Conservation (phyloP, 345 rosid genomes). For the Bruguiera sexangula region DNA sequence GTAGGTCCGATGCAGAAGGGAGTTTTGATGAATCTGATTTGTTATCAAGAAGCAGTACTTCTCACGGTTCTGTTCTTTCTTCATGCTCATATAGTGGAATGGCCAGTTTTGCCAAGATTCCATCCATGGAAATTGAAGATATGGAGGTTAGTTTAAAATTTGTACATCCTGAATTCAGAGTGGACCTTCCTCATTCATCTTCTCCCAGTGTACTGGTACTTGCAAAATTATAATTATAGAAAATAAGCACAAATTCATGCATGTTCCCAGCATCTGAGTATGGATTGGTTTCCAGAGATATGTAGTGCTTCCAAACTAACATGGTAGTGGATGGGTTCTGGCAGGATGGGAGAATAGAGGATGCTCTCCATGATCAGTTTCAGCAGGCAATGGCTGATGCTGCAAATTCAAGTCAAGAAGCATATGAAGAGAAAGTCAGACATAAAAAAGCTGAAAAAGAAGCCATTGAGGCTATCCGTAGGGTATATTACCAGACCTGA, state of each 20-base stretch:
- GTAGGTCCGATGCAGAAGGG: slow-evolving; percentile 28
- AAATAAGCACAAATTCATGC: not conserved
- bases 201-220: slow-evolving; percentile 59
- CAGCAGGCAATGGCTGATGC: slow-evolving; percentile 53
- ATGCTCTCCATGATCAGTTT: slow-evolving; percentile 47
- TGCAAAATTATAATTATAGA: slow-evolving; percentile 16
- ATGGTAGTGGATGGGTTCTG: slow-evolving; percentile 28
- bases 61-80: slow-evolving; percentile 35
- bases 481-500: slow-evolving; percentile 35
- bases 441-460: slow-evolving; percentile 67
- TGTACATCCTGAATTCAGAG: slow-evolving; percentile 16
- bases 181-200: slow-evolving; percentile 37
- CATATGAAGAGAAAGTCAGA: slow-evolving; percentile 54
- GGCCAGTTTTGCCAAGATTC: slow-evolving; percentile 18
- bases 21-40: slow-evolving; percentile 44
- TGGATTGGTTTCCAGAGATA: not conserved
- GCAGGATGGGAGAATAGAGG: slow-evolving; percentile 61
- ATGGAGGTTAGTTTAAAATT: slow-evolving; percentile 27
- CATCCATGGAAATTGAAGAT: slow-evolving; percentile 24
- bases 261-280: not conserved
- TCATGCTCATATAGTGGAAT: slow-evolving; percentile 32
- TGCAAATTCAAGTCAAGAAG: slow-evolving; percentile 55
- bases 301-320: not conserved
- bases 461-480: slow-evolving; percentile 60
- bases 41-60: slow-evolving; percentile 31